A percentile compares a stretch with the other conserved stretches of the same genome.
Conservation (phyloP, 2,329 filamentous ascomycete species). For the Aureobasidium sp. region DNA sequence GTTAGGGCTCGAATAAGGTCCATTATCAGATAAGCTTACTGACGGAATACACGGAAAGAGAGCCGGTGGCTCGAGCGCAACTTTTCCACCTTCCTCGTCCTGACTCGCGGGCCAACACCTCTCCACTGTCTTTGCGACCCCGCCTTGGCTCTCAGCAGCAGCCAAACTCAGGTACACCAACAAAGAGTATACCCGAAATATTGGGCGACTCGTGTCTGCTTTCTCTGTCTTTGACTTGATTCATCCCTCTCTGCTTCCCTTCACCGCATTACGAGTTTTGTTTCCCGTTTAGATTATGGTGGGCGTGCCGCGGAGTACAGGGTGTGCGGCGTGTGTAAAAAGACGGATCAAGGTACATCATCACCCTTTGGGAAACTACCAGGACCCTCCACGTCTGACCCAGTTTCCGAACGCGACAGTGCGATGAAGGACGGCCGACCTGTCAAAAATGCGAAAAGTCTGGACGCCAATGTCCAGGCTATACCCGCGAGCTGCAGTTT, state of each 20-base stretch:
- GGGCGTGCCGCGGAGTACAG: slow-evolving; percentile 12
- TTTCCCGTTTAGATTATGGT: background rate
- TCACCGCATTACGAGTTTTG: background rate
- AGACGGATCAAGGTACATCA: slow-evolving; percentile 14
- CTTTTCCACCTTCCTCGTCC: background rate
- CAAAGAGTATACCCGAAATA: background rate
- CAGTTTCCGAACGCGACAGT: background rate
- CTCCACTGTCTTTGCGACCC: background rate
- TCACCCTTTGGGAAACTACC: background rate
- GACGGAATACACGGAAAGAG: background rate
- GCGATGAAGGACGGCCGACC: slow-evolving; percentile 11
- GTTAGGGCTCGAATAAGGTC: background rate
- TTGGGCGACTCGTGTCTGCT: background rate
- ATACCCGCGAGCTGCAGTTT: background rate
- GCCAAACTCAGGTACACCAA: background rate
- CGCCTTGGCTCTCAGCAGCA: slow-evolving; percentile 5
- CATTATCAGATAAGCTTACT: background rate
- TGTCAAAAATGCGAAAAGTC: slow-evolving; percentile 11
- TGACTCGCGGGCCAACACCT: background rate
- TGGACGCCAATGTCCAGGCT: slow-evolving; percentile 11
- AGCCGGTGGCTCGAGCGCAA: slow-evolving; percentile 5
- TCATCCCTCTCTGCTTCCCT: background rate
- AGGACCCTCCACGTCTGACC: background rate
- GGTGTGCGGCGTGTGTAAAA: slow-evolving; percentile 7
- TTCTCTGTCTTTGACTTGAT: background rate